Evolutionary conservation across 2,329 filamentous ascomycete genomes (phyloP), one percentile per base, ranked within the genome.

Genomic region (Sclerotinia glacialis): DNA sequence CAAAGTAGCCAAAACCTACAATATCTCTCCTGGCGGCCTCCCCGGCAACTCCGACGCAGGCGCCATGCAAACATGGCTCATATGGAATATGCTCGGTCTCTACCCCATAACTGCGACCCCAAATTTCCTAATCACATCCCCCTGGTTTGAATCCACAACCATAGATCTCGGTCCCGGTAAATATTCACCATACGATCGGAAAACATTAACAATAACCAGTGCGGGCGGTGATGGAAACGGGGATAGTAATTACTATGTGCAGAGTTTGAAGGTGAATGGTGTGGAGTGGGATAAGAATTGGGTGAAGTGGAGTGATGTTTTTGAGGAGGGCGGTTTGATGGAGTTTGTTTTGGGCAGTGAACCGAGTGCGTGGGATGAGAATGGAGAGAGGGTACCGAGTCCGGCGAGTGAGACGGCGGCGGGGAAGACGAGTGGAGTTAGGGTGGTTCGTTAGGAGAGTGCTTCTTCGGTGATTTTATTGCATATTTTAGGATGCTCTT

Each of bases 21-120:
- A 46, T 23, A 40, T 53, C 9, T 28, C 49, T 12, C 40, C 52
- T 3, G 21, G 18, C 42, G 80, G 80, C 0, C 78, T 81, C 1
- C 80, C 80, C 0, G 80, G 80, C 0, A 82, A 82, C 63, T 80
- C 76, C 53, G 89, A 91, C 74, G 87, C 87, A 3, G 89, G 89
- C 9, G 86, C 89, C 12, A 90, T 91, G 87, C 87, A 91, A 74
- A 86, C 83, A 16, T 90, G 87, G 85, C 76, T 89, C 6, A 76
- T 89, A 18, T 62, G 65, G 53, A 64, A 60, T 11, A 88, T 89
- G 81, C 81, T 90, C 34, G 88, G 88, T 1, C 77, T 90, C 46
- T 90, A 89, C 70, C 88, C 88, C 3, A 78, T 91, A 69, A 89
- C 86, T 0, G 87, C 86, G 0, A 88, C 90, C 77, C 86, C 86